Base-by-base conservation (phyloP, 2,329 filamentous ascomycete genomes). In the Calonectria naviculata region DNA sequence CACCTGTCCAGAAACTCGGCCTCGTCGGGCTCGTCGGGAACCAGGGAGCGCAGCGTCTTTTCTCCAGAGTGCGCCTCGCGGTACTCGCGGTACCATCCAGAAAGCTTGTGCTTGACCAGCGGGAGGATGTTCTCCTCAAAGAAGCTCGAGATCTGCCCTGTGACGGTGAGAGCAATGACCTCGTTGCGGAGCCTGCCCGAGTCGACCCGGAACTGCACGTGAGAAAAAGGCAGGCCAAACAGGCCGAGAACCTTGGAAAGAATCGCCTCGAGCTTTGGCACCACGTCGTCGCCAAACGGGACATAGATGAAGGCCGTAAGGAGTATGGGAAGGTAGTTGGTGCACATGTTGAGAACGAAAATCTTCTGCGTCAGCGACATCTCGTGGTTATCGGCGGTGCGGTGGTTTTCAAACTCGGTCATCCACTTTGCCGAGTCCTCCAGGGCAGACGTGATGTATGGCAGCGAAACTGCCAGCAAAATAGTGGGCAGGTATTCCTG, bases 241-340 rank as follows among this genome's bases (percentile, higher is more conserved):
- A 73, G 70, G 0, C 79, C 79, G 0, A 81, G 73, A 1, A 92
- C 87, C 2, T 85, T 87, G 21, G 89, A 80, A 4, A 88, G 85
- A 73, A 93, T 87, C 26, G 90, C 76, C 73, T 94, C 90, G 0
- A 95, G 86, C 75, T 91, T 89, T 0, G 93, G 93, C 0, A 94
- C 89, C 2, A 95, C 89, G 21, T 89, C 81, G 52, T 88, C 87
- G 31, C 92, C 93, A 73, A 94, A 94, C 0, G 93, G 93, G 2
- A 95, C 91, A 78, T 95, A 95, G 63, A 95, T 89, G 77, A 95
- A 95, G 0, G 93, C 93, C 0, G 93, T 95, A 8, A 95, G 85
- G 72, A 95, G 88, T 54, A 94, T 93, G 0, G 93, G 93, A 1
- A 95, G 86, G 79, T 95, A 95, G 5, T 93, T 93, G 15, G 93